Evolutionary conservation across 192 early-diverging fungal genomes (phyloP).

Genomic region (Podila epicladia): DNA sequence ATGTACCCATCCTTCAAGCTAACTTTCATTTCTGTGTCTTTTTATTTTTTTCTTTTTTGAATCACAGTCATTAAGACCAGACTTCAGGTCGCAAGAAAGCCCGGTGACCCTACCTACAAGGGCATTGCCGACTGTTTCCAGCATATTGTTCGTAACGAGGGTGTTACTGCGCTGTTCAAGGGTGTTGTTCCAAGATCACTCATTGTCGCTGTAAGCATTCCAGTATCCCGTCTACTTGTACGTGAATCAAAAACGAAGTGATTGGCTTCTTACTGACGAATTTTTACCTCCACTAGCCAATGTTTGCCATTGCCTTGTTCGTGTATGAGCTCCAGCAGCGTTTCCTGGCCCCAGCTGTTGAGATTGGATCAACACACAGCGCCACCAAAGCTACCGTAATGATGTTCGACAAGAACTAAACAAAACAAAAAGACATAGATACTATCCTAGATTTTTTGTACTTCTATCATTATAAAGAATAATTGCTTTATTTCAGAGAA

Average conservation of each 20-base stretch:
- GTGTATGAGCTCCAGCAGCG: slow-evolving; percentile 77
- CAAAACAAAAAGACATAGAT: not conserved
- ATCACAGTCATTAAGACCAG: slow-evolving; percentile 60
- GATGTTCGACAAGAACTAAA: slow-evolving; percentile 35
- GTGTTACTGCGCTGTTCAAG: slow-evolving; percentile 60
- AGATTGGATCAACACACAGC: slow-evolving; percentile 16
- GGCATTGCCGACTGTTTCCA: slow-evolving; percentile 59
- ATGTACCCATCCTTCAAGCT: too few species aligned
- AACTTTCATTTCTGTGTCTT: too few species aligned
- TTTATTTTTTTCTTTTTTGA: too few species aligned
- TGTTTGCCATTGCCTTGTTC: slow-evolving; percentile 70
- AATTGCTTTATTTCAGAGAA: slow-evolving; percentile 38
- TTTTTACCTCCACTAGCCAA: slow-evolving; percentile 30
- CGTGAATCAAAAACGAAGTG: not conserved
- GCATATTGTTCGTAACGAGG: slow-evolving; percentile 60
- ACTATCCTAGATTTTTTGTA: too few species aligned
- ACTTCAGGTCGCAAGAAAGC: slow-evolving; percentile 56
- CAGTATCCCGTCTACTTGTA: not conserved
- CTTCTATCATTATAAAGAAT: not conserved
- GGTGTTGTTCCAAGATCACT: slow-evolving; percentile 65
- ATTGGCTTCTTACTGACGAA: not conserved
- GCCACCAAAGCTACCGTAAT: slow-evolving; percentile 11
- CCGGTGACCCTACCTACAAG: slow-evolving; percentile 44
- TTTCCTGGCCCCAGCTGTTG: slow-evolving; percentile 25
- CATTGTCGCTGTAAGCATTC: slow-evolving; percentile 56